phyloP scores from a whole-genome alignment of 1,284 basidiomycete genomes.

The Rhodotorula sp. region DNA sequence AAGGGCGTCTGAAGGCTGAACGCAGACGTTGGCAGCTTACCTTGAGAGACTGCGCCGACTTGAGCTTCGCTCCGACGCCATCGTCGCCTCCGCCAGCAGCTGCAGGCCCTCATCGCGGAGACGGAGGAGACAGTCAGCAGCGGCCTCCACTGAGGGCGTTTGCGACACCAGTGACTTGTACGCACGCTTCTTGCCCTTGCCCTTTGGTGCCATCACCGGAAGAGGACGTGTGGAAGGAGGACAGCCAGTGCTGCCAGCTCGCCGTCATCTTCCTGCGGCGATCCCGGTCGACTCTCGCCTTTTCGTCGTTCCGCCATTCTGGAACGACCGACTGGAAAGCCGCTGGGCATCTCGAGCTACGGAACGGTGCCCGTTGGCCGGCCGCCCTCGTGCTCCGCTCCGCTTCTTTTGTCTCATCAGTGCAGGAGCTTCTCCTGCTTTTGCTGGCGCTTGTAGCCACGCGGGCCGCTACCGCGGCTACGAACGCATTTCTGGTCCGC shows the following conservation, averaged over 20 bases:
- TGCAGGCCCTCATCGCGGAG: not conserved
- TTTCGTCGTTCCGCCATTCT: too few relatives aligned
- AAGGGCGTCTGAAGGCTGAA: too few relatives aligned
- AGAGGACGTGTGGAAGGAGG: not conserved
- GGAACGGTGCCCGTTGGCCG: too few relatives aligned
- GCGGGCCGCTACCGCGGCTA: too few relatives aligned
- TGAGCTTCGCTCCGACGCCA: not conserved
- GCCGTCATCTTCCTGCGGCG: not conserved
- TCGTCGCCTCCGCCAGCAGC: not conserved
- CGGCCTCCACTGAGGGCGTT: too few relatives aligned
- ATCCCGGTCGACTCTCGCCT: not conserved
- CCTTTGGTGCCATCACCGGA: conserved; percentile 2
- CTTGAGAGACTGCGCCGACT: conserved; percentile 9
- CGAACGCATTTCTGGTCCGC: too few relatives aligned
- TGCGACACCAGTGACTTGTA: not conserved
- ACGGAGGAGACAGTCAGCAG: not conserved
- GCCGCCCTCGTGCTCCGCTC: too few relatives aligned
- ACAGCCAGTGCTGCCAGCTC: not conserved
- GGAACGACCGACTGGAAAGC: too few relatives aligned
- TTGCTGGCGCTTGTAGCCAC: too few relatives aligned
- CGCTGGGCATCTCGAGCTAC: too few relatives aligned
- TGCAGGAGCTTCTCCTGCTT: not conserved
- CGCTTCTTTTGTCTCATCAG: not conserved
- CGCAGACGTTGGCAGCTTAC: not conserved
- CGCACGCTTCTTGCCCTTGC: conserved; percentile 9